phyloP scores from a whole-genome alignment of 2,329 filamentous ascomycete genomes.

The Didymella segeticola region DNA sequence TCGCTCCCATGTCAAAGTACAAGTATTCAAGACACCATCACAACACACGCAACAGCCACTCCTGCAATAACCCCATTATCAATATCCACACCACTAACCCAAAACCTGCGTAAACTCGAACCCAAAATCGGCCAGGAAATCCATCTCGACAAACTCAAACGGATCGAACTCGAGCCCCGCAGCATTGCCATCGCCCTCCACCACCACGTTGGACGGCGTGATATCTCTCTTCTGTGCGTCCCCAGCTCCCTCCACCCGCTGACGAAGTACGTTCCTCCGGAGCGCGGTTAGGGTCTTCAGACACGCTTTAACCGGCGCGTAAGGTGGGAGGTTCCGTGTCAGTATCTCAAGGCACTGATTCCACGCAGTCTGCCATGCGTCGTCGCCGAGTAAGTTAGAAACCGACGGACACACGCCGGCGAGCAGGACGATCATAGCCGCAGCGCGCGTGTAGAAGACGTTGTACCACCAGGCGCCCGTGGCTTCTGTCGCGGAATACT shows the following conservation, averaged over 20 bases:
- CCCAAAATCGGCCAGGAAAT: conserved; percentile 4
- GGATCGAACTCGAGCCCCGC: conserved; percentile 8
- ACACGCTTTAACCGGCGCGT: conserved; percentile 10
- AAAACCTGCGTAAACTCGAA: conserved; percentile 1
- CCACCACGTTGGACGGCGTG: too few relatives aligned
- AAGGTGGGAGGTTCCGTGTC: conserved; percentile 5
- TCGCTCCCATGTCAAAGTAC: too few relatives aligned
- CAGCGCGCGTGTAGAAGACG: conserved; percentile 16
- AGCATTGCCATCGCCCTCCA: too few relatives aligned
- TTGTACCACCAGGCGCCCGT: conserved; percentile 22
- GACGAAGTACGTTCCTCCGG: background rate
- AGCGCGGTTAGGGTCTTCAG: conserved; percentile 7
- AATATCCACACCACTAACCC: background rate
- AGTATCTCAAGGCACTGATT: background rate
- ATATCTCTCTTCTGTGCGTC: background rate
- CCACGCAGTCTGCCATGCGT: conserved; percentile 8
- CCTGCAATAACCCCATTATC: too few relatives aligned
- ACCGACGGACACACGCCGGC: conserved; percentile 5
- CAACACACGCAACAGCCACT: too few relatives aligned
- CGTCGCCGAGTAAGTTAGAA: background rate
- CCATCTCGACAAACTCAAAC: background rate
- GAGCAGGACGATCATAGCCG: conserved; percentile 14
- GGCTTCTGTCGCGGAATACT: conserved; percentile 5
- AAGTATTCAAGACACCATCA: too few relatives aligned
- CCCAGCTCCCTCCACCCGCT: background rate